Base-by-base conservation (phyloP, 805 yeast species). In the Jamesozyma spencerorum region DNA sequence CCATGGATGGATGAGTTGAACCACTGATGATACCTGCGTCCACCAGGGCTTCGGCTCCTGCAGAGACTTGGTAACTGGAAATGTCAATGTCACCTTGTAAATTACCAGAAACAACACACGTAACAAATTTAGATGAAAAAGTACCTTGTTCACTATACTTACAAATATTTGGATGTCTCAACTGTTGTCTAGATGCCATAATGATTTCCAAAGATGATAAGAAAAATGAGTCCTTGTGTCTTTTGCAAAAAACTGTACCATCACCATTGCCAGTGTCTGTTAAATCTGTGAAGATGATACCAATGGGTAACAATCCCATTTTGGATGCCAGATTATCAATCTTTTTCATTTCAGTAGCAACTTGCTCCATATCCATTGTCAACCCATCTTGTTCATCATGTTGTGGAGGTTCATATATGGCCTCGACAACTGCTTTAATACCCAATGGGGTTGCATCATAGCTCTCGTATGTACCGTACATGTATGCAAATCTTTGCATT, bases 81-180 rank as follows among this genome's bases (percentile, higher is more conserved):
- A 94, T 83, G 54, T 90, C 98, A 54, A 92, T 90, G 46, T 90
- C 95, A 18, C 94, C 92, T 37, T 77, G 64, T 12, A 71, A 57
- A 47, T 94, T 94, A n/a, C 99, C 99, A 1, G 94, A 76, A 2
- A 92, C 71, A 18, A 87, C 90, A 64, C 97, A 88, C 1, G 97
- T 90, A 15, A 88, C 90, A 58, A 86, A 92, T 55, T 86, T 85
- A 7, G 97, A 87, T 13, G 95, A 83, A 58, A 75, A 92, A 20
- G 55, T 51, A 2, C 86, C 85, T 8, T 72, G 60, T 22, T 71
- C 75, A 20, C 83, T 71, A 71, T 77, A 81, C 50, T 75, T 76
- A 31, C 85, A 71, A 14, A 64, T 54, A 55, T 80, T 82, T 15
- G 86, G 84, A 53, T 75, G 68, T 44, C 66, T 64, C 15, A 70